Conservation (phyloP, 2,329 filamentous ascomycete species). For the Nemania sp. region DNA sequence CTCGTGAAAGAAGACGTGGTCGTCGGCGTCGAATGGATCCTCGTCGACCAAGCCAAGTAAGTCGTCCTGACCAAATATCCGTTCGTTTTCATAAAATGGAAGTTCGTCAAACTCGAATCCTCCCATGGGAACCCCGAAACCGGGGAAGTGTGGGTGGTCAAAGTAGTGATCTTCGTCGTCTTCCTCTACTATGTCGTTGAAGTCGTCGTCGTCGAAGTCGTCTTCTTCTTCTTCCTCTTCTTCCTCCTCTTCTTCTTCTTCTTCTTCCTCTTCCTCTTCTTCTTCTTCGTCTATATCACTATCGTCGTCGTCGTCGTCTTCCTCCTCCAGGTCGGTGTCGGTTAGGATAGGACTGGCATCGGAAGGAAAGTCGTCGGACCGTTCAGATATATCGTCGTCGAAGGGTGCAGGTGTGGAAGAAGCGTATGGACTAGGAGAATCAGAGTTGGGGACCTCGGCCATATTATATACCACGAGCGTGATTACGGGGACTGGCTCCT, state of each 20-base stretch:
- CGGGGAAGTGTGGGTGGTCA: conserved; percentile 7
- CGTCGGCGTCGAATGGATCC: conserved; percentile 3
- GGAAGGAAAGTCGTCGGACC: background rate
- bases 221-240: conserved; percentile 12
- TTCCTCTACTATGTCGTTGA: background rate
- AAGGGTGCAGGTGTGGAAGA: background rate
- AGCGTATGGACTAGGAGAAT: conserved; percentile 4
- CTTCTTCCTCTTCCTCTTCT: background rate
- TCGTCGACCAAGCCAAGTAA: conserved; percentile 16
- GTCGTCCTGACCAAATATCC: conserved; percentile 27
- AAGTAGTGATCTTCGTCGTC: background rate
- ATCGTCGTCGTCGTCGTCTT: background rate
- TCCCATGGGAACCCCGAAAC: conserved; percentile 20
- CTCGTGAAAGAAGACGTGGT: conserved; percentile 17
- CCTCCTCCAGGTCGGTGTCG: conserved; percentile 7
- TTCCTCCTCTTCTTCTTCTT: background rate
- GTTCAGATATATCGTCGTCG: conserved; percentile 10
- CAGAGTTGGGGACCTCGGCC: conserved; percentile 33
- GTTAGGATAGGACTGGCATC: conserved; percentile 4
- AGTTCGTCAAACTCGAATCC: conserved; percentile 19
- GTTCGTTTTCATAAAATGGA: conserved; percentile 16
- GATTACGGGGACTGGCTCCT: background rate
- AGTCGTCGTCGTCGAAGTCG: background rate
- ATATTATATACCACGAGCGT: conserved; percentile 19
- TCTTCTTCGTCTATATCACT: conserved; percentile 2